A percentile compares a stretch with the other conserved stretches of the same genome.
These are phyloP conservation scores for Monotropa hypopitys DNA, from an alignment of 179 eudicot species.

Conservation along the genomic window DNA sequence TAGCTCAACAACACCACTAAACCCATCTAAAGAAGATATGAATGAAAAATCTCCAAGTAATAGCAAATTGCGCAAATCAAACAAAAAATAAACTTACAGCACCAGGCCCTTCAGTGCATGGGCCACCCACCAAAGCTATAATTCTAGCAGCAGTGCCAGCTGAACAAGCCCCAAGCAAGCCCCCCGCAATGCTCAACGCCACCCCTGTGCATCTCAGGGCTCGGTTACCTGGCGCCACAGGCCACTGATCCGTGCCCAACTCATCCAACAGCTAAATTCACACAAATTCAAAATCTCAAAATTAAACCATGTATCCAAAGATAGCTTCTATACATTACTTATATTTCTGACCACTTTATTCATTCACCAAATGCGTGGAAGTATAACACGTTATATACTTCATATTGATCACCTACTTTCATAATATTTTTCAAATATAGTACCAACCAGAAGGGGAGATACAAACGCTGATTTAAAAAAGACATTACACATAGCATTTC, in stretches of 20 bases:
- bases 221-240: constrained; percentile 73
- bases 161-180: constrained; percentile 75
- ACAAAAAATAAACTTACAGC: constrained; percentile 36
- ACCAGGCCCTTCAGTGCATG: constrained; percentile 98
- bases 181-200: constrained; percentile 79
- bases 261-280: constrained; percentile 70
- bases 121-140: constrained; percentile 90
- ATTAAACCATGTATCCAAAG: not conserved
- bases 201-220: constrained; percentile 85
- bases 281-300: not conserved
- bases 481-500: not conserved
- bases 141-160: constrained; percentile 84
- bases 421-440: not conserved
- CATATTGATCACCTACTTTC: not conserved
- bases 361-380: not conserved
- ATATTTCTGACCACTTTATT: not conserved
- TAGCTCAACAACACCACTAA: not conserved
- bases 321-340: not conserved
- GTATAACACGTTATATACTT: not conserved
- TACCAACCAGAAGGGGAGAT: not conserved
- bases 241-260: constrained; percentile 81
- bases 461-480: not conserved
- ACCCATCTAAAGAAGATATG: not conserved
- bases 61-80: not conserved
- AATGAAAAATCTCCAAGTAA: not conserved